A percentile compares a stretch with the other conserved stretches of the same genome.
These are phyloP conservation scores for Beauveria sp. DNA, from an alignment of 2,329 filamentous ascomycete species.

Conservation along the genomic window DNA sequence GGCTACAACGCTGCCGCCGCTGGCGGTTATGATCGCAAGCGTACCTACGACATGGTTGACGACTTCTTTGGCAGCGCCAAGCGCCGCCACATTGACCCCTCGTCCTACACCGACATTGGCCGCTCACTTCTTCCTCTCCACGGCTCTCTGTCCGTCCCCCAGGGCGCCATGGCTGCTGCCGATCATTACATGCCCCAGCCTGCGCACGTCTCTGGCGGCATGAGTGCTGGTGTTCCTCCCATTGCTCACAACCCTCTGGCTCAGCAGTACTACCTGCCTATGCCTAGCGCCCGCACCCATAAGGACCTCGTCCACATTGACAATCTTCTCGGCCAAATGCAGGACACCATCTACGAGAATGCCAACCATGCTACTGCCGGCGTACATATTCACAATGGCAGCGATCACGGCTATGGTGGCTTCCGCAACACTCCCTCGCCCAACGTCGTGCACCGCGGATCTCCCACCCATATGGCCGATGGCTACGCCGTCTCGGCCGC, in stretches of 20 bases:
- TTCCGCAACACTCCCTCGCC: conserved; percentile 52
- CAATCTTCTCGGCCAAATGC: conserved; percentile 90
- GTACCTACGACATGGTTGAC: conserved; percentile 79
- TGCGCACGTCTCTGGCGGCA: conserved; percentile 32
- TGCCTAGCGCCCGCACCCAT: conserved; percentile 85
- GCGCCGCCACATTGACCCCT: conserved; percentile 80
- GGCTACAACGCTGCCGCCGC: conserved; percentile 46
- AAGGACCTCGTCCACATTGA: conserved; percentile 91
- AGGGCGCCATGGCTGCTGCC: conserved; percentile 35
- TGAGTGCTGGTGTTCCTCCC: conserved; percentile 49
- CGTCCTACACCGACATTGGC: conserved; percentile 85
- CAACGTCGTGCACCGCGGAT: conserved; percentile 32
- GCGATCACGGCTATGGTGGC: conserved; percentile 52
- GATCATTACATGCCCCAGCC: conserved; percentile 47
- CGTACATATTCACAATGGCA: conserved; percentile 61
- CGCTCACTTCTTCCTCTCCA: conserved; percentile 80
- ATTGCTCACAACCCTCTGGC: conserved; percentile 49
- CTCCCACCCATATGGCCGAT: conserved; percentile 23
- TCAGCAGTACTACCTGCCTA: conserved; percentile 81
- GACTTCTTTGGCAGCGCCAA: conserved; percentile 93
- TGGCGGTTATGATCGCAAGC: conserved; percentile 65
- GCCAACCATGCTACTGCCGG: conserved; percentile 74
- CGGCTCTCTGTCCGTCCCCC: conserved; percentile 57
- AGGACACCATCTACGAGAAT: conserved; percentile 92
- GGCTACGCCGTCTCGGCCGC: conserved; percentile 38